Evolutionary conservation across 1,139 yeast genomes (phyloP).

Genomic region (Komagataea norvegica): DNA sequence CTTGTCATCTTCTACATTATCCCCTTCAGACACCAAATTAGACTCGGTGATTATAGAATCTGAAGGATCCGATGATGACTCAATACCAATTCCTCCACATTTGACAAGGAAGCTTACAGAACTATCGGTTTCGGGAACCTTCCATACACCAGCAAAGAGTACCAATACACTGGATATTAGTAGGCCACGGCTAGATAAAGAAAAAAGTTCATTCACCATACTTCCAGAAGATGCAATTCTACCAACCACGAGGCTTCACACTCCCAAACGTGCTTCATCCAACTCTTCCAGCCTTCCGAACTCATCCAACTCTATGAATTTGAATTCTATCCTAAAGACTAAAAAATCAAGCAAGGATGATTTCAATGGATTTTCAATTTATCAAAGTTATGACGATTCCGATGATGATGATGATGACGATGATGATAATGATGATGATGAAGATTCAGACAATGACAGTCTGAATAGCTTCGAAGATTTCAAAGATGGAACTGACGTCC

Average conservation of each 20-base stretch:
- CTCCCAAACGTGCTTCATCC: background rate
- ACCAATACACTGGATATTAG: too few relatives aligned
- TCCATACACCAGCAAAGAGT: constrained; percentile 1
- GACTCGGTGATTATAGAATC: background rate
- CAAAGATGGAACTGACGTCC: constrained; percentile 6
- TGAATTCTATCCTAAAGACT: constrained; percentile 18
- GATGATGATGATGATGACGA: constrained; percentile 23
- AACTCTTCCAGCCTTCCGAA: constrained; percentile 13
- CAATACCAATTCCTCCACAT: constrained; percentile 8
- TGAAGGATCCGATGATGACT: constrained; percentile 3
- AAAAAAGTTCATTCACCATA: constrained; percentile 7
- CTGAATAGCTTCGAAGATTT: constrained; percentile 12
- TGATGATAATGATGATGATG: too few relatives aligned
- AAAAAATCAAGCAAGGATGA: constrained; percentile 3
- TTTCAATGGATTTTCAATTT: constrained; percentile 10
- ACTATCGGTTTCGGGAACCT: constrained; percentile 6
- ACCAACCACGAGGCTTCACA: background rate
- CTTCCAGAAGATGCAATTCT: constrained; percentile 4
- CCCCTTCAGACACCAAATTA: background rate
- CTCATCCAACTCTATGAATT: constrained; percentile 21
- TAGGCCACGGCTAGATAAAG: constrained; percentile 4
- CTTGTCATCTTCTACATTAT: constrained; percentile 4
- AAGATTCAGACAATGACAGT: constrained; percentile 21
- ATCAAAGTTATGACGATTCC: constrained; percentile 13
- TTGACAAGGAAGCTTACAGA: constrained; percentile 6